phyloP scores from a whole-genome alignment of 1,139 yeast genomes.

The Entelexis paramagnoliae region DNA sequence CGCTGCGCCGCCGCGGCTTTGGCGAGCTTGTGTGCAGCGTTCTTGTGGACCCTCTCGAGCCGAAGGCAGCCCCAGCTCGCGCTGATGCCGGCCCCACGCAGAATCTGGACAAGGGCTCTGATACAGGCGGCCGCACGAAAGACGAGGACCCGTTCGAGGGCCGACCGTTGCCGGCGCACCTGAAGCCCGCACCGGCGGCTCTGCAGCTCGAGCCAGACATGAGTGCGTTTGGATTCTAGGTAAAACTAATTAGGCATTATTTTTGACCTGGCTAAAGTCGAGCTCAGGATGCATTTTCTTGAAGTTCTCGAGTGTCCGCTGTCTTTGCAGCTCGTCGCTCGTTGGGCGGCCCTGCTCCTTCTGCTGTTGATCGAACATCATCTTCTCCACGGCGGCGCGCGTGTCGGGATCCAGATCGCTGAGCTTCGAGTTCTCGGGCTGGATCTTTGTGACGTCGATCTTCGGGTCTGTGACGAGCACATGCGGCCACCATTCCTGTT shows the following conservation, averaged over 20 bases:
- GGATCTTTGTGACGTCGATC: conserved; percentile 35
- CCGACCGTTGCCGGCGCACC: conserved; percentile 7
- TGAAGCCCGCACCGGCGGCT: conserved; percentile 37
- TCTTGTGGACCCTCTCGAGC: not conserved
- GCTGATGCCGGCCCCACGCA: not conserved
- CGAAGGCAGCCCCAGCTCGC: not conserved
- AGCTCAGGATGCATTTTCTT: conserved; percentile 38
- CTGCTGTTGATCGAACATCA: conserved; percentile 41
- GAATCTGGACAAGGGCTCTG: too few species aligned
- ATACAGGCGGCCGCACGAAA: not conserved
- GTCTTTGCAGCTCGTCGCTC: conserved; percentile 34
- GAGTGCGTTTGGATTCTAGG: conserved; percentile 52
- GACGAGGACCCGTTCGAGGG: not conserved
- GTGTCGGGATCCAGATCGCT: conserved; percentile 38
- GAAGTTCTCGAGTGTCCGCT: conserved; percentile 33
- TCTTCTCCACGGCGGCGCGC: conserved; percentile 39
- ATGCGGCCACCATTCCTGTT: conserved; percentile 40
- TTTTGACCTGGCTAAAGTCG: conserved; percentile 31
- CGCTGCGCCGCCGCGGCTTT: not conserved
- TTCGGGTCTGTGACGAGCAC: conserved; percentile 37
- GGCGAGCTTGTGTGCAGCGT: not conserved
- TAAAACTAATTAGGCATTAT: not conserved
- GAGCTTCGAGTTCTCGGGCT: conserved; percentile 36
- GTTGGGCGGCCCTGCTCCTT: conserved; percentile 32
- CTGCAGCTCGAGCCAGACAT: conserved; percentile 53